phyloP scores from a whole-genome alignment of 805 yeast genomes.

The Kazachstania psychrophila region DNA sequence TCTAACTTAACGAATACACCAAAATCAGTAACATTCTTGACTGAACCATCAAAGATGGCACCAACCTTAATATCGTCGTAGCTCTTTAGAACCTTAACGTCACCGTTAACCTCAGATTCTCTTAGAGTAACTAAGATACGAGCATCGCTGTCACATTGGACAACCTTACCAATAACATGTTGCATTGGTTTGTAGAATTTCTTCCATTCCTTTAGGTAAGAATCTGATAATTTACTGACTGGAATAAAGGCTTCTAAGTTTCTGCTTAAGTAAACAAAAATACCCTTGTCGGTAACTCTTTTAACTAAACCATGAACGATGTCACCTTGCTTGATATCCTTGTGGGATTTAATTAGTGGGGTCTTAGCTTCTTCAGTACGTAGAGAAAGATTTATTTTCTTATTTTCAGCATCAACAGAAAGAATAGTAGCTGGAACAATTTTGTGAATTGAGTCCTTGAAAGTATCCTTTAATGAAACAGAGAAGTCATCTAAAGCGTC shows the following conservation, averaged over 20 bases:
- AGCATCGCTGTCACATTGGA: constrained; percentile 51
- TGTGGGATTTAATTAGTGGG: constrained; percentile 37
- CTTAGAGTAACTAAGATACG: constrained; percentile 71
- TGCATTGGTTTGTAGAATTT: constrained; percentile 62
- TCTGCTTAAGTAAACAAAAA: constrained; percentile 69
- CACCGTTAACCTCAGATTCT: constrained; percentile 71
- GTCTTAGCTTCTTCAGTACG: constrained; percentile 45
- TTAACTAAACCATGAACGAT: constrained; percentile 76
- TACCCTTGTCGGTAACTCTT: constrained; percentile 62
- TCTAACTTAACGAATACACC: constrained; percentile 86
- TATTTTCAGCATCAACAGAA: constrained; percentile 30
- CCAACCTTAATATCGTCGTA: constrained; percentile 64
- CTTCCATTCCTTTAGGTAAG: constrained; percentile 82
- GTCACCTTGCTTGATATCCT: constrained; percentile 58
- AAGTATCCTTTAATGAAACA: constrained; percentile 41
- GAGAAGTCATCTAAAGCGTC: constrained; percentile 70
- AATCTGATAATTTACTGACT: constrained; percentile 72
- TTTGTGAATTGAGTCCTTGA: constrained; percentile 36
- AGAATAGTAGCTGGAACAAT: constrained; percentile 49
- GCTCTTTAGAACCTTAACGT: constrained; percentile 44
- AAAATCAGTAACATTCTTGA: constrained; percentile 69
- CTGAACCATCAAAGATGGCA: constrained; percentile 66
- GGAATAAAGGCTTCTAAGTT: constrained; percentile 69
- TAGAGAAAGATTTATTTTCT: constrained; percentile 54
- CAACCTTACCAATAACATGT: constrained; percentile 62